Base-by-base conservation (phyloP, 1,284 basidiomycete species). In the Naganishia albida region DNA sequence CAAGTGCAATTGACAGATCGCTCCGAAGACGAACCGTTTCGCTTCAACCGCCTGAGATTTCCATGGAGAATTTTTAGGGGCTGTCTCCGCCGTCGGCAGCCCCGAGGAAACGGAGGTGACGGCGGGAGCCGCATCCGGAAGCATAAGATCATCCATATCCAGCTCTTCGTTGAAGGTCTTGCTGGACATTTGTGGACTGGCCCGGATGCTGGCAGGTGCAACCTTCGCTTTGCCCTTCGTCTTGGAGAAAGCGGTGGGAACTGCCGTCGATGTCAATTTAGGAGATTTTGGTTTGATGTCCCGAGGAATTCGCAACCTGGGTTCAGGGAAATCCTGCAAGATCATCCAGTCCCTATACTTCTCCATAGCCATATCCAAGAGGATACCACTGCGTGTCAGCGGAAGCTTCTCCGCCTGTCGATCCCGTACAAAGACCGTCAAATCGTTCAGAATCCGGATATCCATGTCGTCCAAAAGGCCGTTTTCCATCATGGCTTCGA, bases 401-500 rank as follows among this genome's bases (percentile, higher is more conserved):
- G 87, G 86, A 1, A 87, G 82, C 72, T 89, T 88, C 48, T 83
- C 80, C 2, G 82, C 78, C 77, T 99, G 95, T 53, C 85, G 82
- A 7, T 76, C 67, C 28, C 83, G 82, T 3, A 89, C 82, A 67
- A 85, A 89, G 1, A 75, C 73, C 0, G 87, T 83, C 3, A 99
- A 83, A 63, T 88, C 85, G 51, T 84, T 84, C 65, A 96, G 78
- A 38, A 92, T 83, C 38, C 84, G 82, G 25, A 82, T 75, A 3
- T 88, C 83, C 53, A 97, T 83, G 55, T 82, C 78, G 70, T 90
- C 89, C 25, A 99, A 83, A 71, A 93, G 84, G 4, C 85, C 85
- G 34, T 83, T 83, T 75, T 97, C 93, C 25, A 99, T 84, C 62
- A 97, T 83, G 0, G 88, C 87, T 76, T 99, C 96, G 81, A 97